Evolutionary conservation across 345 rosid species (phyloP).

Genomic region (Eucalyptus globulus): DNA sequence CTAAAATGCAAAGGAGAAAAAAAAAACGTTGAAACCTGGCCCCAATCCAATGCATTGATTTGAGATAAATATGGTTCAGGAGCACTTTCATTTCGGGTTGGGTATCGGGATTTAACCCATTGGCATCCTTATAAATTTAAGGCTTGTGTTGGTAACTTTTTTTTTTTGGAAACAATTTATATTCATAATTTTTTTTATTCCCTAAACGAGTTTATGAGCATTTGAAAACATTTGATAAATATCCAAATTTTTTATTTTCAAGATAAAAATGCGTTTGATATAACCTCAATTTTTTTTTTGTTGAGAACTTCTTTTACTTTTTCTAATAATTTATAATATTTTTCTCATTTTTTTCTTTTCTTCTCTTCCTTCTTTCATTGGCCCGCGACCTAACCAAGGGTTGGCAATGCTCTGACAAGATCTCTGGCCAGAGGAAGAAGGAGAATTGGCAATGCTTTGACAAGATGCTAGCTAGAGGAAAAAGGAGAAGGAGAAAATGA

Average conservation of each 20-base stretch:
- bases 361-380: no score
- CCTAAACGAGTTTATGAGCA: accelerated
- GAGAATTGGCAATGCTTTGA: accelerated
- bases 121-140: no score
- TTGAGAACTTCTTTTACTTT: no score
- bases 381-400: accelerated
- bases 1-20: background rate
- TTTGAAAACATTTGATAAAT: no score
- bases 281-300: accelerated
- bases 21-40: background rate
- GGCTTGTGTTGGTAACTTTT: no score
- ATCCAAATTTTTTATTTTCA: no score
- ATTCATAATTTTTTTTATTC: no score
- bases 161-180: no score
- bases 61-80: background rate
- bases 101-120: background rate
- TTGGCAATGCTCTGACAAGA: accelerated
- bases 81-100: background rate
- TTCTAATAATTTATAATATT: no score
- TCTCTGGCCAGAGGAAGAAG: accelerated
- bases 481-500: no score
- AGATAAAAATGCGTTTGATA: no score
- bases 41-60: accelerated
- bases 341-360: no score
- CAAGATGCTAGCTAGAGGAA: accelerated